phyloP scores from a whole-genome alignment of 768 basidiomycete genomes.

The Tephrocybe sp. region DNA sequence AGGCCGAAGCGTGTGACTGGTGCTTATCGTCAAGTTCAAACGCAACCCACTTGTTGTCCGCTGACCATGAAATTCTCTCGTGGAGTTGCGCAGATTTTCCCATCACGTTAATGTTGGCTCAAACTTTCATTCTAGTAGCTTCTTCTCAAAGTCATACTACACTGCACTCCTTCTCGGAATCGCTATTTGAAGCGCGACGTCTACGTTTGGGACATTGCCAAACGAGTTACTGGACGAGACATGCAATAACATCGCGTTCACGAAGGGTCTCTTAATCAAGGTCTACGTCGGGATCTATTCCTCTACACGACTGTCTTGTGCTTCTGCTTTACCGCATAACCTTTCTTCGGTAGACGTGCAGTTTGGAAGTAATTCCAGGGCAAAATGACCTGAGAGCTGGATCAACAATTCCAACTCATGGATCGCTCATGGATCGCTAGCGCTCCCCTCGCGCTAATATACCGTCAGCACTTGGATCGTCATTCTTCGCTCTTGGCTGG shows the following conservation, averaged over 20 bases:
- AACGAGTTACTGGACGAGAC: not conserved
- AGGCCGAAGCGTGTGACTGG: too few relatives aligned
- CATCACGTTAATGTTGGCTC: too few relatives aligned
- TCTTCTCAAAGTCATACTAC: too few relatives aligned
- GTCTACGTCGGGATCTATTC: not conserved
- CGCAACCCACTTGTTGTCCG: too few relatives aligned
- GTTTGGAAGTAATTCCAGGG: not conserved
- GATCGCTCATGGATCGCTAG: not conserved
- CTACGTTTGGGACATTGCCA: not conserved
- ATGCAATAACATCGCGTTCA: not conserved
- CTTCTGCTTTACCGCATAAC: not conserved
- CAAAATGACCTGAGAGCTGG: not conserved
- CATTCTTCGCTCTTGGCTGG: not conserved
- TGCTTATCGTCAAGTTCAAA: too few relatives aligned
- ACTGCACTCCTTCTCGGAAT: too few relatives aligned
- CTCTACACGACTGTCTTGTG: not conserved
- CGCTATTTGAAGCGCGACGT: not conserved
- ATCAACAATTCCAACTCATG: not conserved
- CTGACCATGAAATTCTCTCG: too few relatives aligned
- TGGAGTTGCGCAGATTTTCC: too few relatives aligned
- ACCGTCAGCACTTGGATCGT: not conserved
- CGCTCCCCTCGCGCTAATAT: not conserved
- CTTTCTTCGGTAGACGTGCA: not conserved
- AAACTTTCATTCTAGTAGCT: too few relatives aligned
- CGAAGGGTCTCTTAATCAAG: not conserved